Percentiles rank a stretch among this genome's conserved stretches.
Conservation (phyloP, 2,329 filamentous ascomycete genomes). For the Talaromyces marneffei region DNA sequence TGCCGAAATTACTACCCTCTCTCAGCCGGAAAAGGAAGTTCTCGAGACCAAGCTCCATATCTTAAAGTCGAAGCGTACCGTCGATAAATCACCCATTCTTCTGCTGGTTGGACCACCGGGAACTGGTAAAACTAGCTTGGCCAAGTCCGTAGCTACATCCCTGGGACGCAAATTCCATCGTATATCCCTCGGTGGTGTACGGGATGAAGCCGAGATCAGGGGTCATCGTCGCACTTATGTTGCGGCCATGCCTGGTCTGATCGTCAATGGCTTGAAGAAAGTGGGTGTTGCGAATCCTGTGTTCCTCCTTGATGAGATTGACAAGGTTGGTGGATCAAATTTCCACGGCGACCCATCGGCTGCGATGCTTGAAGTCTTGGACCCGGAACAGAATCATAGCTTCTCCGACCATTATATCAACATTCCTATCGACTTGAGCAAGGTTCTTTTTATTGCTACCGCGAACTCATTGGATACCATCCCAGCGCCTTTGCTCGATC, state of each 20-base stretch:
- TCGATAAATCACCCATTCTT: constrained; percentile 93
- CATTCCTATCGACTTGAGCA: constrained; percentile 90
- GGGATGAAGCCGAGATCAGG: constrained; percentile 94
- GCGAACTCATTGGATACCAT: constrained; percentile 95
- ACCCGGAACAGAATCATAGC: constrained; percentile 92
- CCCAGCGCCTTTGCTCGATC: constrained; percentile 83
- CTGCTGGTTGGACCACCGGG: constrained; percentile 89
- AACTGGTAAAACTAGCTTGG: constrained; percentile 91
- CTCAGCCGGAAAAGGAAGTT: constrained; percentile 42
- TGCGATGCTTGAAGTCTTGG: constrained; percentile 95
- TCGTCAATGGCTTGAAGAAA: constrained; percentile 91
- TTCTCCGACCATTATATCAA: constrained; percentile 97
- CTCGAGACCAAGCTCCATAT: constrained; percentile 63
- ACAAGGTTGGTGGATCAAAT: constrained; percentile 88
- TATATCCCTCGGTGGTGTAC: constrained; percentile 90
- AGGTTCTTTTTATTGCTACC: constrained; percentile 94
- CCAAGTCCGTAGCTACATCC: constrained; percentile 85
- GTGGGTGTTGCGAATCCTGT: constrained; percentile 94
- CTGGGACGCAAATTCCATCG: constrained; percentile 93
- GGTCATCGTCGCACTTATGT: constrained; percentile 95
- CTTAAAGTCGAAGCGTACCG: constrained; percentile 73
- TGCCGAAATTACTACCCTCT: constrained; percentile 50
- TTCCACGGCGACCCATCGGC: constrained; percentile 94
- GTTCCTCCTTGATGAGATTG: constrained; percentile 92
- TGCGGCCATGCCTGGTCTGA: constrained; percentile 94